These are phyloP conservation scores for Sistotremastrum niveocremeum DNA, from an alignment of 768 basidiomycete genomes.

Conservation along the genomic window DNA sequence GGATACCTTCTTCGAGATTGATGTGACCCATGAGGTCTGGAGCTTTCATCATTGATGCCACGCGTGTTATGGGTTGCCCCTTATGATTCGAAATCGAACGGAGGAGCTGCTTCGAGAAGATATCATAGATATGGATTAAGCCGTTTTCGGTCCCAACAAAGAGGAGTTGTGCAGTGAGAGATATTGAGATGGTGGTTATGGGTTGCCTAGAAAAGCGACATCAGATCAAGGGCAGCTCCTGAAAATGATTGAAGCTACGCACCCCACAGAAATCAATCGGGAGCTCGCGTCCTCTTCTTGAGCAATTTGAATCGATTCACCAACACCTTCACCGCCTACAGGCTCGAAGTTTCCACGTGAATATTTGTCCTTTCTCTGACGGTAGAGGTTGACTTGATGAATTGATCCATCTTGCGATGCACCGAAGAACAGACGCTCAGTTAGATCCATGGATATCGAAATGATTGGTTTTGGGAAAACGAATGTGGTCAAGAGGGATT, in stretches of 20 bases:
- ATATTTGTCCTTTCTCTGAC: conserved; percentile 40
- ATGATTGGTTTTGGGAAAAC: conserved; percentile 69
- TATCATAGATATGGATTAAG: conserved; percentile 67
- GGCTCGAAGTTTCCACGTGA: conserved; percentile 47
- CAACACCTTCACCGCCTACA: conserved; percentile 58
- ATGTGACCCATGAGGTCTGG: conserved; percentile 77
- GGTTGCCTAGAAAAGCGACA: conserved; percentile 37
- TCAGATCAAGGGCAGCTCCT: neutral
- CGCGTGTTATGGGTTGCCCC: conserved; percentile 51
- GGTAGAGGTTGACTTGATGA: conserved; percentile 70
- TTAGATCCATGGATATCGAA: conserved; percentile 62
- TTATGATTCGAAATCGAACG: conserved; percentile 68
- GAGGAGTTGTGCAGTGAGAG: conserved; percentile 62
- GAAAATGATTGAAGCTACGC: conserved; percentile 11
- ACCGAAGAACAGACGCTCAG: conserved; percentile 83
- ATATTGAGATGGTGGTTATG: conserved; percentile 62
- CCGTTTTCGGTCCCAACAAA: conserved; percentile 71
- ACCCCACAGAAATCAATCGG: conserved; percentile 63
- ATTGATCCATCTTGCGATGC: conserved; percentile 63
- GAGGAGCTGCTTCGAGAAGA: conserved; percentile 81
- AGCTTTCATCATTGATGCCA: conserved; percentile 74
- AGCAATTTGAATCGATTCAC: conserved; percentile 58
- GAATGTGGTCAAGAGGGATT: conserved; percentile 72
- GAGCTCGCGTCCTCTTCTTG: conserved; percentile 32
- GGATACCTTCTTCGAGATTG: conserved; percentile 32